These are phyloP conservation scores for Rhizopus stolonifer DNA, from an alignment of 371 early-diverging fungal species.

Conservation along the genomic window DNA sequence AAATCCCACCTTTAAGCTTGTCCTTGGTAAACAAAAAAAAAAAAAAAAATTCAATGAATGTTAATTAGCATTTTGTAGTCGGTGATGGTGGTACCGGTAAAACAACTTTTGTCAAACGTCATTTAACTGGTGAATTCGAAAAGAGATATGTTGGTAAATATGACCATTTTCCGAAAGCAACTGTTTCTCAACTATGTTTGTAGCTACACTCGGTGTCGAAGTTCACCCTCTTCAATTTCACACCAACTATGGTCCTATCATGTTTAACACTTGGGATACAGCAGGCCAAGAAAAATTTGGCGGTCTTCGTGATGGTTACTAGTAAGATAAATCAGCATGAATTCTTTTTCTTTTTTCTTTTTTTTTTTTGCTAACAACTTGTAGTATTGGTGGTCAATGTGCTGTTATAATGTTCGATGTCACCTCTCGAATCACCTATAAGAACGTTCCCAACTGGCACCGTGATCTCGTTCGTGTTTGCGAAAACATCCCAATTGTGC, in stretches of 20 bases:
- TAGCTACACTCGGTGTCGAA: slow-evolving; percentile 99
- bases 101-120: slow-evolving; percentile 99
- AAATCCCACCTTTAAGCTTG: too few species aligned
- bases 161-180: too few species aligned
- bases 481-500: slow-evolving; percentile 99
- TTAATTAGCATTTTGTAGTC: too few species aligned
- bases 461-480: slow-evolving; percentile 98
- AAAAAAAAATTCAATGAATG: too few species aligned
- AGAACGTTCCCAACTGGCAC: slow-evolving; percentile 99
- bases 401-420: slow-evolving; percentile 99
- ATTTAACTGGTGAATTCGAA: slow-evolving; percentile 99
- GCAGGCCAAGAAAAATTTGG: slow-evolving; percentile 99
- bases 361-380: too few species aligned
- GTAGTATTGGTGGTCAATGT: slow-evolving; percentile 97
- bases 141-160: slow-evolving; percentile 98
- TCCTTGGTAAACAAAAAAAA: too few species aligned
- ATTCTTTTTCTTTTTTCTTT: not conserved
- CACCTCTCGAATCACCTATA: slow-evolving; percentile 99
- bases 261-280: slow-evolving; percentile 99
- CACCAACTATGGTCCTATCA: slow-evolving; percentile 95
- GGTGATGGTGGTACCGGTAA: slow-evolving; percentile 99
- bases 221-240: slow-evolving; percentile 97
- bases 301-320: slow-evolving; percentile 99
- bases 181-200: not conserved
- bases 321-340: slow-evolving; percentile 74